Conservation (phyloP, 495 filamentous ascomycete species). For the Neurospora africana region DNA sequence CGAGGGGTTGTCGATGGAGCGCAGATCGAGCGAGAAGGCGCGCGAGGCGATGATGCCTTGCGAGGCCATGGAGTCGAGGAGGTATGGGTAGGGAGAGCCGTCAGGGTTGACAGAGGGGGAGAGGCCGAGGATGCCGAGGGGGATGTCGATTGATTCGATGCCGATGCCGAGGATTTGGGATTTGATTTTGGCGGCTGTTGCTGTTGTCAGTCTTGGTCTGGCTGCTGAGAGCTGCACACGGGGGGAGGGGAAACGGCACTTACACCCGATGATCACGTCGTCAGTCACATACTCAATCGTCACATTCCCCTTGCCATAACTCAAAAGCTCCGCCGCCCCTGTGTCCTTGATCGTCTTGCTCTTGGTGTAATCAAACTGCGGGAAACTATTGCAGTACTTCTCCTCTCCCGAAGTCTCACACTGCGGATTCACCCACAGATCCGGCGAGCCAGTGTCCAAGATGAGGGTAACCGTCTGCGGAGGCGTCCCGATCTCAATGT, state of each 20-base stretch:
- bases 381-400: conserved; percentile 17
- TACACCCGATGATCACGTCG: conserved; percentile 29
- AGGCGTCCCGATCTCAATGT: conserved; percentile 12
- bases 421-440: conserved; percentile 35
- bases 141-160: conserved; percentile 24
- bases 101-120: conserved; percentile 38
- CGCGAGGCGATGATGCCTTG: conserved; percentile 55
- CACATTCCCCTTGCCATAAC: conserved; percentile 31
- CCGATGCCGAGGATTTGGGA: conserved; percentile 33
- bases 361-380: conserved; percentile 21
- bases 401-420: conserved; percentile 20
- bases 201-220: neutral
- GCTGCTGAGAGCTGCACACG: neutral
- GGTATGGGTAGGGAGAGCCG: conserved; percentile 48
- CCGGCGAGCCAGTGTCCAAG: conserved; percentile 36
- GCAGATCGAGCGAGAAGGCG: conserved; percentile 61
- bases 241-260: neutral
- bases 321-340: conserved; percentile 14
- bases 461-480: conserved; percentile 27
- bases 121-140: conserved; percentile 66
- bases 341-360: conserved; percentile 23
- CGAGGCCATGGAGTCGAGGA: conserved; percentile 53
- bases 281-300: conserved; percentile 31
- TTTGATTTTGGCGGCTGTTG: conserved; percentile 22
- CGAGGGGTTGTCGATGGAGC: conserved; percentile 30